phyloP scores from a whole-genome alignment of 805 yeast species.

The Ogataea salicorniae region DNA sequence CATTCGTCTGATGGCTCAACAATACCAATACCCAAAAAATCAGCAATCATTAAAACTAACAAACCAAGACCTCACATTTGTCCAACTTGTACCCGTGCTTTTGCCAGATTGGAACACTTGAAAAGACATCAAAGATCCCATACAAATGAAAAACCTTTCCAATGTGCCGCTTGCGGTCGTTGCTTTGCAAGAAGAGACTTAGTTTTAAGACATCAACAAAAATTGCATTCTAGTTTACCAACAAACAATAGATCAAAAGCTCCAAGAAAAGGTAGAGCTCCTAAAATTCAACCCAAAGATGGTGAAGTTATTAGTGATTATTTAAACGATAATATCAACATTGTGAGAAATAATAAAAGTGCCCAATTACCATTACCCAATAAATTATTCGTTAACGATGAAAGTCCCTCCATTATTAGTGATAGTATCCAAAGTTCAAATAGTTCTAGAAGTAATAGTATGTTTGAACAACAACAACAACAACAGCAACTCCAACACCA shows the following conservation, averaged over 20 bases:
- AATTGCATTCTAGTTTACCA: slow-evolving; percentile 63
- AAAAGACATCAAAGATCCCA: slow-evolving; percentile 92
- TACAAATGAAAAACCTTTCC: slow-evolving; percentile 93
- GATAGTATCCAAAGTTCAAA: slow-evolving; percentile 10
- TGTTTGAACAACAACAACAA: slow-evolving; percentile 8
- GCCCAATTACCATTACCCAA: slow-evolving; percentile 41
- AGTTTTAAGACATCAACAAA: slow-evolving; percentile 91
- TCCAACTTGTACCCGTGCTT: slow-evolving; percentile 85
- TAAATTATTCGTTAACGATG: slow-evolving; percentile 1
- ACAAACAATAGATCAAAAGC: slow-evolving; percentile 30
- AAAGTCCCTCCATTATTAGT: slow-evolving; percentile 8
- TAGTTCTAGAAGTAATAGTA: slow-evolving; percentile 11
- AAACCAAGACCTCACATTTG: slow-evolving; percentile 94
- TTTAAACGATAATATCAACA: slow-evolving; percentile 46
- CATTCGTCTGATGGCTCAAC: not conserved
- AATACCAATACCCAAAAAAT: slow-evolving; percentile 79
- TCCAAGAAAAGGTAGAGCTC: slow-evolving; percentile 29
- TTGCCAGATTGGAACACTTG: slow-evolving; percentile 91
- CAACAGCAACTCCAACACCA: not conserved
- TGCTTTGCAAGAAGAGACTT: slow-evolving; percentile 89
- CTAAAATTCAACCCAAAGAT: slow-evolving; percentile 19
- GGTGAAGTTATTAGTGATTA: slow-evolving; percentile 33
- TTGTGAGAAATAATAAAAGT: slow-evolving; percentile 45
- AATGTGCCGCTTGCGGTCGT: slow-evolving; percentile 93
- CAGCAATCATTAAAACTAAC: slow-evolving; percentile 79